Conservation (phyloP, 148 eudicot genomes). For the Diospyros kaki region DNA sequence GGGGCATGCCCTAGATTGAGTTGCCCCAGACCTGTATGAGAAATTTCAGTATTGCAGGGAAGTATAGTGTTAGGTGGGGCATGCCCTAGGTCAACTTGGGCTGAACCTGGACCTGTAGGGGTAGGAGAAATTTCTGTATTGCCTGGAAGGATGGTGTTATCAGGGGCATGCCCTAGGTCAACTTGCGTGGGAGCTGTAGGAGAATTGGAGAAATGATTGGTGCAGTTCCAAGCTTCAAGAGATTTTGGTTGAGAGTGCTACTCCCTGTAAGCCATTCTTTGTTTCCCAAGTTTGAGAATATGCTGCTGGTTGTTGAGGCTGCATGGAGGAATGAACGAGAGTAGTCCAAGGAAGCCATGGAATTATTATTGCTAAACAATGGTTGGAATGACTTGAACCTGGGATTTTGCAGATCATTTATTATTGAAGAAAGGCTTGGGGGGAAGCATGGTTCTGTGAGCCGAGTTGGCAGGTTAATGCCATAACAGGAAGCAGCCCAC, state of each 20-base stretch:
- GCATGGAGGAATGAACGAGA: background rate
- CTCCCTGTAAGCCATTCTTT: background rate
- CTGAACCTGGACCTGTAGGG: too few species aligned
- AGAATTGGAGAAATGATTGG: too few species aligned
- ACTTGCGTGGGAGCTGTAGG: too few species aligned
- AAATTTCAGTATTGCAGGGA: too few species aligned
- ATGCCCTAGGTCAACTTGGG: too few species aligned
- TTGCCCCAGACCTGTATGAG: too few species aligned
- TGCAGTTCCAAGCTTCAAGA: background rate
- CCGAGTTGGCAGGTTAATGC: constrained; percentile 6
- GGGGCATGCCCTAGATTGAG: too few species aligned
- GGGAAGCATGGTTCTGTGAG: background rate
- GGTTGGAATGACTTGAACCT: too few species aligned
- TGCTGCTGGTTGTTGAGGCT: background rate
- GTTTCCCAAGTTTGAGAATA: constrained; percentile 6
- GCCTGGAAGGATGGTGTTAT: too few species aligned
- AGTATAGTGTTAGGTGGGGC: too few species aligned
- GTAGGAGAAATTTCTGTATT: too few species aligned
- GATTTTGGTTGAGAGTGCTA: background rate
- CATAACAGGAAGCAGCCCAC: background rate
- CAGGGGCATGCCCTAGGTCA: too few species aligned
- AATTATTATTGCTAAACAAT: background rate
- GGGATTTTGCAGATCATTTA: background rate
- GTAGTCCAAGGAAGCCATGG: background rate
- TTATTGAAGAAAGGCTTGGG: constrained; percentile 7